These are phyloP conservation scores for Oidiodendron maius DNA, from an alignment of 495 filamentous ascomycete species.

Conservation along the genomic window DNA sequence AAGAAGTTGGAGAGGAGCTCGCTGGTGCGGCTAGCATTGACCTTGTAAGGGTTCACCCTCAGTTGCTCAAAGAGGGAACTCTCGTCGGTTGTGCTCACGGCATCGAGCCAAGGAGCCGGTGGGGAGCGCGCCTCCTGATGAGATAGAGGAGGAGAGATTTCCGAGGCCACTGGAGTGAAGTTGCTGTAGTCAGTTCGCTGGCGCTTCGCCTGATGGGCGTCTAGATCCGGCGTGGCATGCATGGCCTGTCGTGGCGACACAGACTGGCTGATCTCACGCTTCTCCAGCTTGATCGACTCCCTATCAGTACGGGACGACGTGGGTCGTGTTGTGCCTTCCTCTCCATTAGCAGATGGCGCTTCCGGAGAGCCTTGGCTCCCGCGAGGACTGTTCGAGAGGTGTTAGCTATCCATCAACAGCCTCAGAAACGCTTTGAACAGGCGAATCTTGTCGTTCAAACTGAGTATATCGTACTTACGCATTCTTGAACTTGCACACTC, in stretches of 20 bases:
- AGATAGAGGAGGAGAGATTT: constrained; percentile 19
- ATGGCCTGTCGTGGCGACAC: constrained; percentile 17
- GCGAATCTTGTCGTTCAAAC: neutral
- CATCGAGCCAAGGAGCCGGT: constrained; percentile 31
- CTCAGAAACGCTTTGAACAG: neutral
- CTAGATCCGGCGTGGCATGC: constrained; percentile 14
- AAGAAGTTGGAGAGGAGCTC: constrained; percentile 54
- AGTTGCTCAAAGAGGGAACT: constrained; percentile 48
- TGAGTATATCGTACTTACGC: constrained; percentile 54
- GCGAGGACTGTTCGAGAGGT: constrained; percentile 33
- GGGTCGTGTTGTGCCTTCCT: constrained; percentile 26
- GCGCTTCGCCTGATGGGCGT: constrained; percentile 17
- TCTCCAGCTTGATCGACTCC: constrained; percentile 17
- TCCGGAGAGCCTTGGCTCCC: constrained; percentile 47
- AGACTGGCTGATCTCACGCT: constrained; percentile 15
- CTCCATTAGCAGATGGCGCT: constrained; percentile 42
- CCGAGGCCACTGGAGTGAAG: constrained; percentile 23
- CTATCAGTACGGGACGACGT: constrained; percentile 14
- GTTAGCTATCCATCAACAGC: constrained; percentile 2
- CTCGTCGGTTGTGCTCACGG: constrained; percentile 20
- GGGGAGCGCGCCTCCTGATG: constrained; percentile 30
- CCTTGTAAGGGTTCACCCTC: constrained; percentile 59
- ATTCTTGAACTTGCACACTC: constrained; percentile 79
- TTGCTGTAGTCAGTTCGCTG: constrained; percentile 20
- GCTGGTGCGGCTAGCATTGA: constrained; percentile 29